Evolutionary conservation across 1,284 basidiomycete species (phyloP).

Genomic region (Gymnopus androsaceus): DNA sequence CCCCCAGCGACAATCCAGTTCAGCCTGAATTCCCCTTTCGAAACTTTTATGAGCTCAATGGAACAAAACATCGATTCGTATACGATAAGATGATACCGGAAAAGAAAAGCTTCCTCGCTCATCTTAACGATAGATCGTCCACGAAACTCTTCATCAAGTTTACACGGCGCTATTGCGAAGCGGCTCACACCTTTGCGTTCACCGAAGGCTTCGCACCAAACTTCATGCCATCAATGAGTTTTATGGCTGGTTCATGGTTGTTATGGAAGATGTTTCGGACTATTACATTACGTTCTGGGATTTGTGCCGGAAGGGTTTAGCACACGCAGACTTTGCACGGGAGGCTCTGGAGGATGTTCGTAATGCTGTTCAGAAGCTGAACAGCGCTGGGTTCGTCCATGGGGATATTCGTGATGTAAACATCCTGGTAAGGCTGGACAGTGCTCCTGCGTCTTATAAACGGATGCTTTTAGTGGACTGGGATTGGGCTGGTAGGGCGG

Average conservation of each 20-base stretch:
- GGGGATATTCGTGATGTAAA: constrained; percentile 7
- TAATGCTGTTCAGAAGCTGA: background rate
- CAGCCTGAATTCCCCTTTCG: background rate
- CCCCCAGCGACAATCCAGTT: background rate
- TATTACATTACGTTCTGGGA: constrained; percentile 10
- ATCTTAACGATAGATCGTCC: too few species aligned
- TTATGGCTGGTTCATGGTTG: constrained; percentile 19
- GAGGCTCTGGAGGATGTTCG: too few species aligned
- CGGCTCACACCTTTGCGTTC: constrained; percentile 14
- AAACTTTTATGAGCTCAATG: background rate
- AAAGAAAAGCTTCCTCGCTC: constrained; percentile 12
- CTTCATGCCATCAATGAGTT: constrained; percentile 15
- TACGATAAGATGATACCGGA: constrained; percentile 14
- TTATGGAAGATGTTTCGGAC: constrained; percentile 19
- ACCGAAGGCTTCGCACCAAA: constrained; percentile 13
- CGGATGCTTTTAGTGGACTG: constrained; percentile 9
- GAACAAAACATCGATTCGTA: background rate
- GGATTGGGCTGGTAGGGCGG: constrained; percentile 7
- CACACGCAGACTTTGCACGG: too few species aligned
- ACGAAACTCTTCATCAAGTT: constrained; percentile 13
- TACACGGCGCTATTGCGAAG: constrained; percentile 15
- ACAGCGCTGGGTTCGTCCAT: background rate
- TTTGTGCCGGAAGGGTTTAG: background rate
- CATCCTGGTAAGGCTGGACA: background rate
- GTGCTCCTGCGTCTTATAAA: background rate